Conservation (phyloP, 768 basidiomycete genomes). For the Neoboletus magnificus region DNA sequence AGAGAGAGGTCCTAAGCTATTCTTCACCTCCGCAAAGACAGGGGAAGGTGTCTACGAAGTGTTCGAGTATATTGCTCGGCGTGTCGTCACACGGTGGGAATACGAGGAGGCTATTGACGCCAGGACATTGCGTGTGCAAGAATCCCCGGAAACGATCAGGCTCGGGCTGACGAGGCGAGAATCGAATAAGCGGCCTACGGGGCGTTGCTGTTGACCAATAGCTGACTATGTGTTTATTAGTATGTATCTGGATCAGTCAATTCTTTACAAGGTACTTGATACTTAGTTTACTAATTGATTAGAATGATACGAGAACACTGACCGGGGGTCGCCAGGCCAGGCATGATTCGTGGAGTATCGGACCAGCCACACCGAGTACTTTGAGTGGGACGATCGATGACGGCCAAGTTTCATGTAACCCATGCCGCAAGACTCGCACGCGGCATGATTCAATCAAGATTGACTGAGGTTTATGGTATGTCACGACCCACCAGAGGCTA, state of each 20-base stretch:
- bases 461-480: neutral
- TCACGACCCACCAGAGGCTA: neutral
- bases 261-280: neutral
- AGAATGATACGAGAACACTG: neutral
- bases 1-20: constrained; percentile 59
- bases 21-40: constrained; percentile 77
- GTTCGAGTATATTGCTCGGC: constrained; percentile 70
- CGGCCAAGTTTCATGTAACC: neutral
- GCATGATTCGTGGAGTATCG: neutral
- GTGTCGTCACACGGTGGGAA: constrained; percentile 64
- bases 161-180: constrained; percentile 25
- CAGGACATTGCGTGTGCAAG: constrained; percentile 39
- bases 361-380: neutral
- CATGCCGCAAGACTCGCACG: neutral
- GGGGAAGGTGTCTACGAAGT: constrained; percentile 68
- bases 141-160: constrained; percentile 37
- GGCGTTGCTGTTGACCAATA: constrained; percentile 19
- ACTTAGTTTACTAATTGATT: neutral
- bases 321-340: too few relatives aligned
- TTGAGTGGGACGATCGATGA: too few relatives aligned
- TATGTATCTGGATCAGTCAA: constrained; percentile 10
- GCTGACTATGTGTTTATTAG: constrained; percentile 17
- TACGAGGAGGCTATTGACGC: constrained; percentile 59
- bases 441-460: neutral
- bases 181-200: constrained; percentile 3